A percentile compares a stretch with the other conserved stretches of the same genome.
These are phyloP conservation scores for Fusarium liriodendri DNA, from an alignment of 2,329 filamentous ascomycete genomes.

Conservation along the genomic window DNA sequence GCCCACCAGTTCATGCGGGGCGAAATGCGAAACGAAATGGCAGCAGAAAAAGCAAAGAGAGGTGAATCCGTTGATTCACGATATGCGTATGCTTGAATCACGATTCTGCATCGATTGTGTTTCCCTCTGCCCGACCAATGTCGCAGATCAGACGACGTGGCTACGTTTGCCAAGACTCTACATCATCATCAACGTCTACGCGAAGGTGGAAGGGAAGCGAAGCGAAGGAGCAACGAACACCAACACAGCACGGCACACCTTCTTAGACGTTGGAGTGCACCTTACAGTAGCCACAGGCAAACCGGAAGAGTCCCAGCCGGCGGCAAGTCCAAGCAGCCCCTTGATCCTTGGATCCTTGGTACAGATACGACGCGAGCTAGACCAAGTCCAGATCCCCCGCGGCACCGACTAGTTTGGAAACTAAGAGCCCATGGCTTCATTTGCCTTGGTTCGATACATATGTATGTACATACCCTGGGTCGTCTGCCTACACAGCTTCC, in stretches of 20 bases:
- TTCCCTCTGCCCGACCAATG: neutral
- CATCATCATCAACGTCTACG: neutral
- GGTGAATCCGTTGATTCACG: neutral
- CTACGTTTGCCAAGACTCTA: conserved; percentile 1
- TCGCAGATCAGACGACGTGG: conserved; percentile 10
- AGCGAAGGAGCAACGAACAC: neutral
- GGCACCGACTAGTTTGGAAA: conserved; percentile 29
- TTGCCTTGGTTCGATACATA: neutral
- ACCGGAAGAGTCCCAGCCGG: conserved; percentile 4
- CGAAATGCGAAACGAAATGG: neutral
- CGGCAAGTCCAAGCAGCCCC: conserved; percentile 13
- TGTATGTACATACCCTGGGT: conserved; percentile 3
- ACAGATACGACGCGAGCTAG: conserved; percentile 15
- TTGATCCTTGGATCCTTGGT: conserved; percentile 1
- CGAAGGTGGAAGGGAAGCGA: neutral
- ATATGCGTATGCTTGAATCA: neutral
- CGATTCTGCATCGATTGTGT: conserved; percentile 15
- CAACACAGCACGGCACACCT: neutral
- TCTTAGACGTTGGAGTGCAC: neutral
- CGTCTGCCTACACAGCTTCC: neutral
- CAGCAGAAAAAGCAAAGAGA: neutral
- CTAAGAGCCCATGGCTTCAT: conserved; percentile 11
- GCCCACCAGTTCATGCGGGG: conserved; percentile 13
- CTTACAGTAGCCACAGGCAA: neutral
- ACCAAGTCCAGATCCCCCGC: conserved; percentile 30